phyloP scores from a whole-genome alignment of 208 protist species.

The Leishmania mexicana region DNA sequence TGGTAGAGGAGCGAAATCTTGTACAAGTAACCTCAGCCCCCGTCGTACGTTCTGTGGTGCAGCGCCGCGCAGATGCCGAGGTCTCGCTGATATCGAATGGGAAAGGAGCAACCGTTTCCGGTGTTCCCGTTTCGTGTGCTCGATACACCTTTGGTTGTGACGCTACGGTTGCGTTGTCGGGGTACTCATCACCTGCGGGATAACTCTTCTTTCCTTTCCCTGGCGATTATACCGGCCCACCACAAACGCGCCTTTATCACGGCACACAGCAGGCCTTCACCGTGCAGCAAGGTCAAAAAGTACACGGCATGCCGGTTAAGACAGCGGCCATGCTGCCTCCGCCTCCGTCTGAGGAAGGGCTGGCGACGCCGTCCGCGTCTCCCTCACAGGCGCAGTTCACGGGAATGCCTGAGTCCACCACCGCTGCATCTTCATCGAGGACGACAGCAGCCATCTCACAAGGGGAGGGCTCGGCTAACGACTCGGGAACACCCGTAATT shows the following conservation, averaged over 20 bases:
- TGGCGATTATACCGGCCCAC: background rate
- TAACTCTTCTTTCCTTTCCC: background rate
- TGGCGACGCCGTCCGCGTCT: background rate
- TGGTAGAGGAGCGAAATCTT: background rate
- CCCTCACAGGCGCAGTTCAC: background rate
- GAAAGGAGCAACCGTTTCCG: background rate
- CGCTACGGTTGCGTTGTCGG: background rate
- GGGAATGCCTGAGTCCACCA: background rate
- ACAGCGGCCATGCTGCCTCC: background rate
- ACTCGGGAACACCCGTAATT: background rate
- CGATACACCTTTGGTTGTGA: background rate
- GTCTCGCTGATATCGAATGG: background rate
- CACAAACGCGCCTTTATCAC: background rate
- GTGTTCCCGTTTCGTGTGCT: background rate
- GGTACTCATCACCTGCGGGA: background rate
- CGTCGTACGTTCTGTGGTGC: background rate
- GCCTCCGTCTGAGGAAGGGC: background rate
- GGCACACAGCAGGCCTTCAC: background rate
- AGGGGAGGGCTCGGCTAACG: background rate
- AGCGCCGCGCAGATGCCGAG: background rate
- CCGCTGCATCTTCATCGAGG: background rate
- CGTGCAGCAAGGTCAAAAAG: background rate
- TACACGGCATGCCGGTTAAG: background rate
- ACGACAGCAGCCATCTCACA: background rate
- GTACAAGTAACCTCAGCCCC: background rate